Base-by-base conservation (phyloP, 352 stramenopile species). In the Globisporangium mamillatum region DNA sequence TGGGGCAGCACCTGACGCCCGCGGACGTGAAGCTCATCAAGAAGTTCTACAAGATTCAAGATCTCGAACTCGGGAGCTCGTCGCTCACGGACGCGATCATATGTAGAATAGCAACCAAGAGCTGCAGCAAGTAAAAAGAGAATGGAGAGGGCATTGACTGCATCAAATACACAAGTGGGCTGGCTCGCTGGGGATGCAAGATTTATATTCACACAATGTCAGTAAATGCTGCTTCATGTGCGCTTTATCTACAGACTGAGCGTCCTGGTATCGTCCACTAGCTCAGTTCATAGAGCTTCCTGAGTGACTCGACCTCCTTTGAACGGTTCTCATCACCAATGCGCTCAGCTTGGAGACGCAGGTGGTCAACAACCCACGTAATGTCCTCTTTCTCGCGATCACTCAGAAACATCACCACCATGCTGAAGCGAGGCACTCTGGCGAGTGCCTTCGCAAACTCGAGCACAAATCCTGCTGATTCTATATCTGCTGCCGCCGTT, bases 61-160 rank as follows among this genome's bases (percentile, higher is more conserved):
- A 95, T 48, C 60, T 82, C 50, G 88, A 95, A 67, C 79, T 95
- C 27, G 77, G 72, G 48, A 71, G 70, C 44, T 90, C 84, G 62
- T 79, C 84, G 27, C 72, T 95, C 3, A 68, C 80, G 3, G 88
- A 95, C 61, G 88, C 88, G 10, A 84, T 90, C 46, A 75, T 79
- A 12, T 90, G 80, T 57, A 81, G 86, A 83, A 95, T 95, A 89
- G 88, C 88, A n/a, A 93, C 85, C 48, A 95, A 95, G 73, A 92
- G 77, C 70, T 93, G 83, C 78, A 90, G 68, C 81, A 95, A 95
- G 70, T 95, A 85, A 6, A 52, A 52, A 24, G 18, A n/a, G 6
- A 24, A 52, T 52, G 18, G 44, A 24, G 18, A 6, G 44, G 22
- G 44, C 18, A 52, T 20, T 52, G 44, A 24, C 16, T 20, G 41